Base-by-base conservation (phyloP, 2,329 filamentous ascomycete species). In the Alternaria infectoria region DNA sequence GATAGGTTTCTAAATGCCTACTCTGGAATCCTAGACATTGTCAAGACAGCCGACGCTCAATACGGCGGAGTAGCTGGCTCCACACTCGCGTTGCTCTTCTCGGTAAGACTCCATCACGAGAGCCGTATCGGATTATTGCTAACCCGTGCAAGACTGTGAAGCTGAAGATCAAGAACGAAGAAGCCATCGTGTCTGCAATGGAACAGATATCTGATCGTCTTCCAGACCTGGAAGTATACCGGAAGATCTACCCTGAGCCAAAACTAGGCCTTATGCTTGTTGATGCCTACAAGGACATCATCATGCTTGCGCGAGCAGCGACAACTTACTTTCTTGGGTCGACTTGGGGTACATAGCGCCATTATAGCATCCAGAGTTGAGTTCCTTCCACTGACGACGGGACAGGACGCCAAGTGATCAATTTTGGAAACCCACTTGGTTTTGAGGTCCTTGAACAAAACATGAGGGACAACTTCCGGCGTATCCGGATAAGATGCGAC, bases 111-210 rank as follows among this genome's bases (percentile, higher is more conserved):
- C 36, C 1, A 40, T 2, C 15, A 17, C 36, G 5, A 40, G 3
- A 40, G 36, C 36, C 36, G 36, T 11, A 17, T 17, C n/a, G 36
- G 36, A 40, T 4, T 17, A n/a, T 17, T 15, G n/a, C 36, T 40
- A 40, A 40, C 36, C 15, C n/a, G 36, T n/a, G 36, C 52, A 55
- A 65, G 59, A 57, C 50, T 28, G 60, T 59, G 15, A 59, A 45
- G 43, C 51, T 59, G 44, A 65, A 65, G 28, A 26, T 28, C 25
- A 55, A 65, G 19, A 55, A 54, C n/a, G 59, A 65, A 62, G 54
- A 54, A 26, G 30, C 59, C 15, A 62, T 65, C 21, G 23, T 47
- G 15, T 30, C 30, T 11, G 55, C 59, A 15, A 59, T 65, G 51
- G 12, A 30, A 12, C 49, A 62, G 13, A 62, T 65, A 11, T 51